Evolutionary conservation across 2,329 filamentous ascomycete genomes (phyloP), one percentile per base, ranked within the genome.

Genomic region (Colletotrichum kahawae): DNA sequence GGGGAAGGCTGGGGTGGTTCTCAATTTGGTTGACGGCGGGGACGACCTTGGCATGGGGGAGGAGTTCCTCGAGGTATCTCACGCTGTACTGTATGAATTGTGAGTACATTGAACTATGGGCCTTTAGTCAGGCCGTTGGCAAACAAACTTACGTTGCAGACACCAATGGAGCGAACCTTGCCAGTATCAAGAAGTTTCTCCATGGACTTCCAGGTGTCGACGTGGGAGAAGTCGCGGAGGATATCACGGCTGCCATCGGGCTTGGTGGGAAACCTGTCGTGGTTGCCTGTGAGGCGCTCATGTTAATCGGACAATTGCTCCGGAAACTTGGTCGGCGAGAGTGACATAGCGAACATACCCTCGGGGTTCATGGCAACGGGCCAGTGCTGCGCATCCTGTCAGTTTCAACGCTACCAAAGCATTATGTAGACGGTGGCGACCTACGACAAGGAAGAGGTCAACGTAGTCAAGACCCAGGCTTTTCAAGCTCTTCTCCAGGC

Each of bases 331-430:
- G 57, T 33, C 33, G n/a, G 29, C 4, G 57, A 60, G n/a, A 56
- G 21, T 18, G 13, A 43, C 18, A 36, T 14, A 57, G 29, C 54
- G 21, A n/a, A 60, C 81, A 75, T 81, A 90, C 93, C 93, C 38
- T 94, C 90, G 9, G 93, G 93, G 85, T 96, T 96, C 91, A 96
- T 93, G 65, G 93, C 92, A 60, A 95, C 87, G 7, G 94, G 93
- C 94, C 95, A 97, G 86, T 98, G 95, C 87, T 88, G 64, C n/a
- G 31, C 16, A 29, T 13, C 4, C 33, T 48, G 67, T 77, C 33
- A 77, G 72, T 59, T 33, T 48, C 27, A 29, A 24, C 7, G 31
- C 34, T 16, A 9, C 34, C 27, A 64, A 38, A 13, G 51, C 18
- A 60, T n/a, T 34, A 16, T 27, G 3, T 9, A 31, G 18, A 21